These are phyloP conservation scores for Zopfochytrium polystomum DNA, from an alignment of 371 early-diverging fungal species.

Conservation along the genomic window DNA sequence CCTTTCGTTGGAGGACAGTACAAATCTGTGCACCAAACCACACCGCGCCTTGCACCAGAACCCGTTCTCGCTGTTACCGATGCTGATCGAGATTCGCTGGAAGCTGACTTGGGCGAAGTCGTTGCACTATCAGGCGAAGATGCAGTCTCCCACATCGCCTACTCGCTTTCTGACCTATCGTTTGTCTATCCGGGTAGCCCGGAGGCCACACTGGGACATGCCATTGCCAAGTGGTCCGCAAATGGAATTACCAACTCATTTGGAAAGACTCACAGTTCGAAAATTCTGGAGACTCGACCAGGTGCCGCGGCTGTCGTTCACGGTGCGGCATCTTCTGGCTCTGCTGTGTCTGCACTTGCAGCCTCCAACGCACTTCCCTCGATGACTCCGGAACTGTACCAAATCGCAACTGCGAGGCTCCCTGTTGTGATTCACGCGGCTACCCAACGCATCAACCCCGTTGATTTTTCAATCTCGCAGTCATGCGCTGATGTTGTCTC, in stretches of 20 bases:
- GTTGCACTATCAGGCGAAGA: conserved; percentile 64
- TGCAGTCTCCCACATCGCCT: conserved; percentile 71
- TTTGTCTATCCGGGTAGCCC: conserved; percentile 73
- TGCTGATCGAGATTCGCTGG: too few species aligned
- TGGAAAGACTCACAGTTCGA: conserved; percentile 61
- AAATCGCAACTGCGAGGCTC: conserved; percentile 57
- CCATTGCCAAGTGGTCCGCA: conserved; percentile 60
- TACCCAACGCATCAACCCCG: conserved; percentile 29
- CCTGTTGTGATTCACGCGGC: conserved; percentile 79
- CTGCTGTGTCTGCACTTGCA: conserved; percentile 59
- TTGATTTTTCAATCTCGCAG: conserved; percentile 4
- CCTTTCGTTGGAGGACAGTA: conserved; percentile 14
- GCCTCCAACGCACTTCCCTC: conserved; percentile 71
- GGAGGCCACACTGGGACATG: conserved; percentile 62
- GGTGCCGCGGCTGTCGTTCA: conserved; percentile 81
- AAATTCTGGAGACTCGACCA: conserved; percentile 70
- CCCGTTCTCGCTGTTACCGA: too few species aligned
- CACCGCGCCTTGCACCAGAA: too few species aligned
- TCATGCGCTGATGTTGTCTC: conserved; percentile 62
- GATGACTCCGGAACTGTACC: conserved; percentile 78
- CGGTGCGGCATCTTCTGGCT: conserved; percentile 64
- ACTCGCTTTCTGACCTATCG: conserved; percentile 70
- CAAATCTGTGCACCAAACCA: too few species aligned
- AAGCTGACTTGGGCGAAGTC: too few species aligned
- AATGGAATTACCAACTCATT: conserved; percentile 59